Evolutionary conservation across 2,329 filamentous ascomycete species (phyloP).

Genomic region (Fusarium graminum): DNA sequence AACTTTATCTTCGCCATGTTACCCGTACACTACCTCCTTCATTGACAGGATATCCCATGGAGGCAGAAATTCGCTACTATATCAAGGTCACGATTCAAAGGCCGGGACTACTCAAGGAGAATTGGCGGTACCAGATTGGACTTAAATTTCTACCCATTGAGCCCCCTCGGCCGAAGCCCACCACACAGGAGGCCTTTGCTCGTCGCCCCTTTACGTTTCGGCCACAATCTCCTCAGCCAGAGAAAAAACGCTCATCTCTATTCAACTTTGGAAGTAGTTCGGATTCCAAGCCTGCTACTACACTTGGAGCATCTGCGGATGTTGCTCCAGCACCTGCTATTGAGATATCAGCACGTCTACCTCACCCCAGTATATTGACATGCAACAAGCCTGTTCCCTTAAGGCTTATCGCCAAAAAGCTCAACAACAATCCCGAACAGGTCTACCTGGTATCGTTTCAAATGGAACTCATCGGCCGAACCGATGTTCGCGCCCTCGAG

Average conservation of each 20-base stretch:
- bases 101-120: slow-evolving; percentile 91
- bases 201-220: slow-evolving; percentile 74
- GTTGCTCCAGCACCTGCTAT: slow-evolving; percentile 70
- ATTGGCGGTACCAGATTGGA: slow-evolving; percentile 75
- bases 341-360: slow-evolving; percentile 82
- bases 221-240: slow-evolving; percentile 54
- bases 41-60: slow-evolving; percentile 84
- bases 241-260: slow-evolving; percentile 69
- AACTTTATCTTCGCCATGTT: slow-evolving; percentile 76
- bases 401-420: slow-evolving; percentile 81
- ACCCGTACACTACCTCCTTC: slow-evolving; percentile 91
- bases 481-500: slow-evolving; percentile 82
- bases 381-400: slow-evolving; percentile 89
- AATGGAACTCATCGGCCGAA: slow-evolving; percentile 84
- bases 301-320: slow-evolving; percentile 50
- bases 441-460: slow-evolving; percentile 84
- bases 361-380: slow-evolving; percentile 88
- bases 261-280: slow-evolving; percentile 62
- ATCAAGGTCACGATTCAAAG: slow-evolving; percentile 94
- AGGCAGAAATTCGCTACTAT: slow-evolving; percentile 93
- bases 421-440: slow-evolving; percentile 75
- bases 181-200: slow-evolving; percentile 85
- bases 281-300: slow-evolving; percentile 45
- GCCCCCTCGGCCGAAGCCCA: slow-evolving; percentile 76
- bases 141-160: slow-evolving; percentile 96